These are phyloP conservation scores for Diplodia seriata DNA, from an alignment of 2,329 filamentous ascomycete genomes.

Conservation along the genomic window DNA sequence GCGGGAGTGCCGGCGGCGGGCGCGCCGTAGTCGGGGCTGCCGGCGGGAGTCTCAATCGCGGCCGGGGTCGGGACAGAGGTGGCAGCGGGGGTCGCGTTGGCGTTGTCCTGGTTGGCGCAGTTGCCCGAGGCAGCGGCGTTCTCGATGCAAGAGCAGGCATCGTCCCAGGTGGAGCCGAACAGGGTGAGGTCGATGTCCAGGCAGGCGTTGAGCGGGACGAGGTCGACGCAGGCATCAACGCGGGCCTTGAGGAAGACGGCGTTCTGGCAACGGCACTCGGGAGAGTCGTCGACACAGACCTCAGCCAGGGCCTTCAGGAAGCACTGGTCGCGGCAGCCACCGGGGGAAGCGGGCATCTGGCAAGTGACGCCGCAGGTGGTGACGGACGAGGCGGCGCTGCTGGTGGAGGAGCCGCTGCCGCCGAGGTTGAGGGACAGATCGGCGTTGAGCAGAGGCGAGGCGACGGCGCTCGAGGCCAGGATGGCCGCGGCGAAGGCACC, in stretches of 20 bases:
- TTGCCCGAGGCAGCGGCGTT: background rate
- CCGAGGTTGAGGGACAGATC: constrained; percentile 5
- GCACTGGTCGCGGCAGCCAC: constrained; percentile 32
- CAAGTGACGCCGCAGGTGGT: constrained; percentile 27
- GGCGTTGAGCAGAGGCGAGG: constrained; percentile 27
- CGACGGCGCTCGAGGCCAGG: constrained; percentile 10
- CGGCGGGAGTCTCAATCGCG: background rate
- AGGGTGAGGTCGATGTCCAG: constrained; percentile 30
- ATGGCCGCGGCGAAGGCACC: constrained; percentile 29
- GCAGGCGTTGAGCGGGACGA: constrained; percentile 32
- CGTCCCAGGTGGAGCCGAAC: constrained; percentile 31
- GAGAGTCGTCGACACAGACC: constrained; percentile 27
- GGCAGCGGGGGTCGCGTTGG: background rate
- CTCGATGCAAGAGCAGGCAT: constrained; percentile 30
- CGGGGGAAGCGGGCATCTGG: constrained; percentile 19
- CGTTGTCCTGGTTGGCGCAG: background rate
- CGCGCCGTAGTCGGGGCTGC: background rate
- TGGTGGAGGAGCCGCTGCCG: constrained; percentile 13
- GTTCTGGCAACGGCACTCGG: constrained; percentile 32
- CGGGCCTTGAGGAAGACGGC: constrained; percentile 28
- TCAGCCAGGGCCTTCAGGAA: constrained; percentile 31
- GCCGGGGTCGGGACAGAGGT: too few relatives aligned
- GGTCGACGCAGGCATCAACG: constrained; percentile 31
- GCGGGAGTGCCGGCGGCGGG: background rate
- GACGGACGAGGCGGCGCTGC: constrained; percentile 7